A percentile compares a stretch with the other conserved stretches of the same genome.
These are phyloP conservation scores for Zhuliangozyma blackwelliae DNA, from an alignment of 1,139 yeast species.

Conservation along the genomic window DNA sequence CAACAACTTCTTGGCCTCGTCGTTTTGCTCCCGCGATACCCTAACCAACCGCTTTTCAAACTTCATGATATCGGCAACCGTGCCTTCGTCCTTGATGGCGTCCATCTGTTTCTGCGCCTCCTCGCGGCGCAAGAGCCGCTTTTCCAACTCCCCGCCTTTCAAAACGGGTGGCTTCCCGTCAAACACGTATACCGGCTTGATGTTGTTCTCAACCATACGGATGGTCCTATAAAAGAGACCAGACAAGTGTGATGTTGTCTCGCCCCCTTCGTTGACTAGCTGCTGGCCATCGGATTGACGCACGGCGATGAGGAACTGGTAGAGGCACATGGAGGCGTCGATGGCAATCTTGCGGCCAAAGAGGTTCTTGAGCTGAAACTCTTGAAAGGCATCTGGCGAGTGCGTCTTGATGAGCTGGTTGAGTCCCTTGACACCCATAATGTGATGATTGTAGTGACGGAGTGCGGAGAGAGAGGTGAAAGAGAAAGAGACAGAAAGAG, in stretches of 20 bases:
- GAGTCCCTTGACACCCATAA: conserved; percentile 80
- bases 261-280: conserved; percentile 81
- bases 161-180: conserved; percentile 94
- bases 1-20: conserved; percentile 79
- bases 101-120: conserved; percentile 77
- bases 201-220: conserved; percentile 82
- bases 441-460: background rate
- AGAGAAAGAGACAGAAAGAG: background rate
- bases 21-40: conserved; percentile 86
- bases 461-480: background rate
- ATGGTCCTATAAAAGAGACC: conserved; percentile 94
- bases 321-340: conserved; percentile 85
- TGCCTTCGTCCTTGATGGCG: conserved; percentile 72
- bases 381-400: conserved; percentile 78
- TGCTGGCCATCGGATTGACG: conserved; percentile 97
- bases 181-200: conserved; percentile 93
- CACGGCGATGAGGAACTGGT: conserved; percentile 92
- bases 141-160: conserved; percentile 90
- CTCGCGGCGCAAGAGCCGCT: conserved; percentile 74
- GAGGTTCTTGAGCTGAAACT: conserved; percentile 76
- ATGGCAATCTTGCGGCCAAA: conserved; percentile 96
- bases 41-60: conserved; percentile 85
- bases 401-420: conserved; percentile 80
- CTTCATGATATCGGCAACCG: conserved; percentile 69
- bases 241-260: conserved; percentile 91